phyloP scores from a whole-genome alignment of 179 eudicot genomes.

The Spinacia oleracea region DNA sequence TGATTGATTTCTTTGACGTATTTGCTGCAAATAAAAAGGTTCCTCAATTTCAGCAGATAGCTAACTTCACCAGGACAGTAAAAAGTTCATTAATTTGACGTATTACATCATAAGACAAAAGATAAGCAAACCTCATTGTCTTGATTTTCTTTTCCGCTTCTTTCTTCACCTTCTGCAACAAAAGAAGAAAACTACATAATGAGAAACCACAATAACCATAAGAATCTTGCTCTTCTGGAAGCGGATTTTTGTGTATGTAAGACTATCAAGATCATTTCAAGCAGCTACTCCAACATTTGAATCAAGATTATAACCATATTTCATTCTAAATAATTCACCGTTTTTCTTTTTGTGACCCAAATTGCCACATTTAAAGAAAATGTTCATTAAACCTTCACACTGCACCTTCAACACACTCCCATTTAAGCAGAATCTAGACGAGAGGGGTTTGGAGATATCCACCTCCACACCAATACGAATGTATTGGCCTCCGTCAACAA shows the following conservation, averaged over 20 bases:
- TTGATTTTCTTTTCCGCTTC: conserved; percentile 38
- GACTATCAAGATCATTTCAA: not conserved
- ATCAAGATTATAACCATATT: not conserved
- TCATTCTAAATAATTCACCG: not conserved
- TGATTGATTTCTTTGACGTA: conserved; percentile 40
- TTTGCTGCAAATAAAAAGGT: conserved; percentile 47
- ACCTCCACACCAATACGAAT: not conserved
- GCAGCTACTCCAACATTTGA: not conserved
- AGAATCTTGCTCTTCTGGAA: too few relatives aligned
- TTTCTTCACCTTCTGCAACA: conserved; percentile 34
- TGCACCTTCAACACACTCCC: not conserved
- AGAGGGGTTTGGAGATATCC: not conserved
- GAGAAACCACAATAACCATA: not conserved
- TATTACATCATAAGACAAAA: conserved; percentile 1
- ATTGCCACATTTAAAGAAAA: not conserved
- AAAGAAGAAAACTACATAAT: not conserved
- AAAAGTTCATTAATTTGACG: conserved; percentile 7
- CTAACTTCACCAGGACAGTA: conserved; percentile 18
- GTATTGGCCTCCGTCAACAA: not conserved
- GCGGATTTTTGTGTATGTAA: not conserved
- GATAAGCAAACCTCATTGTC: conserved; percentile 39
- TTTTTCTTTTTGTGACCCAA: too few relatives aligned
- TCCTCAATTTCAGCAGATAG: conserved; percentile 33
- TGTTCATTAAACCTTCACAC: not conserved
- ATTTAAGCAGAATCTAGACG: not conserved